These are phyloP conservation scores for Baudoinia panamericana DNA, from an alignment of 495 filamentous ascomycete species.

Conservation along the genomic window DNA sequence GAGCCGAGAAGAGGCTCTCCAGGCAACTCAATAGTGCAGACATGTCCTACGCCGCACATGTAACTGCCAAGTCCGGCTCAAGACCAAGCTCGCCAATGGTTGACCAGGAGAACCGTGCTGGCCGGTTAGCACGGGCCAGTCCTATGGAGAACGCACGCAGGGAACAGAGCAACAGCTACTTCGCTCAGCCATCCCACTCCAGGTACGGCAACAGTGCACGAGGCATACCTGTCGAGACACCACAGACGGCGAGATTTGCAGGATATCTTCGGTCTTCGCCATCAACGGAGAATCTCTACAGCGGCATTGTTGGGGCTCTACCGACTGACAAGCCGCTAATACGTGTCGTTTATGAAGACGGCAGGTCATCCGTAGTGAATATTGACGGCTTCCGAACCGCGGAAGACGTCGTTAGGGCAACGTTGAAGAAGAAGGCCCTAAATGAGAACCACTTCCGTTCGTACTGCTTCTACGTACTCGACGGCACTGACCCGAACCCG, in stretches of 20 bases:
- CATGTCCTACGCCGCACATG: slow-evolving; percentile 26
- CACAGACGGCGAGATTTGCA: slow-evolving; percentile 31
- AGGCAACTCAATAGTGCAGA: slow-evolving; percentile 36
- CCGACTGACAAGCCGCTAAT: slow-evolving; percentile 72
- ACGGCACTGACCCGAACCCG: slow-evolving; percentile 69
- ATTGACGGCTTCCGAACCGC: slow-evolving; percentile 78
- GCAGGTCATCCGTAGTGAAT: slow-evolving; percentile 78
- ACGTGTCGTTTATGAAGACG: slow-evolving; percentile 71
- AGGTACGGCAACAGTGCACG: slow-evolving; percentile 5
- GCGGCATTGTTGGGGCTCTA: slow-evolving; percentile 51
- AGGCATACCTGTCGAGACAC: slow-evolving; percentile 25
- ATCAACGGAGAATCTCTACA: slow-evolving; percentile 63
- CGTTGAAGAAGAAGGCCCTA: slow-evolving; percentile 62
- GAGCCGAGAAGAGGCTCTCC: slow-evolving; percentile 62
- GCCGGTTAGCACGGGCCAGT: slow-evolving; percentile 24
- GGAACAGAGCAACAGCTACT: slow-evolving; percentile 41
- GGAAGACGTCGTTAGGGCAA: slow-evolving; percentile 78
- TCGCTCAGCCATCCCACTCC: slow-evolving; percentile 28
- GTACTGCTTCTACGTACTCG: slow-evolving; percentile 43
- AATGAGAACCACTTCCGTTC: slow-evolving; percentile 34
- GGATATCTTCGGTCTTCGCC: slow-evolving; percentile 48
- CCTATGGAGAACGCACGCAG: slow-evolving; percentile 39
- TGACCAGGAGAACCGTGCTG: slow-evolving; percentile 33
- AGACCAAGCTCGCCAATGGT: slow-evolving; percentile 60
- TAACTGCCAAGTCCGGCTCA: slow-evolving; percentile 41